Percentiles rank a stretch among this genome's conserved stretches.
phyloP scores from a whole-genome alignment of 2,329 filamentous ascomycete genomes.

The Fusarium transvaalense region DNA sequence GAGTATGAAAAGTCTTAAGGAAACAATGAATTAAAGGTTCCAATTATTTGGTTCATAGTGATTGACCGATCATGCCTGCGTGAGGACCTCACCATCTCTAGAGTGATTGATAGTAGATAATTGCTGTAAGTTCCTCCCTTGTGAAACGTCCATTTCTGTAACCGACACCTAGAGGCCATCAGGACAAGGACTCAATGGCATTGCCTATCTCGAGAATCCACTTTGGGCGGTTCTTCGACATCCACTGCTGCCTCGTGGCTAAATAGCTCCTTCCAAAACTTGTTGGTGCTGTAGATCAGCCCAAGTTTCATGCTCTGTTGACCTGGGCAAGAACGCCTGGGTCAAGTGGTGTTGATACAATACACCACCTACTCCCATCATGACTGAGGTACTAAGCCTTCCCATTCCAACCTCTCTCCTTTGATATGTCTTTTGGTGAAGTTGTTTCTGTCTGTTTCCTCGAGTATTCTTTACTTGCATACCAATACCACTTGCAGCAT shows the following conservation, averaged over 20 bases:
- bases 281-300: background rate
- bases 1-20: slow-evolving; percentile 41
- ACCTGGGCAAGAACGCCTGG: background rate
- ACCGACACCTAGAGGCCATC: background rate
- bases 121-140: background rate
- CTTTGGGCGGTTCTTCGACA: background rate
- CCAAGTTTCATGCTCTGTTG: background rate
- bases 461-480: background rate
- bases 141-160: background rate
- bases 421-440: background rate
- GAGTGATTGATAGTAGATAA: background rate
- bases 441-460: background rate
- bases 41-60: background rate
- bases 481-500: background rate
- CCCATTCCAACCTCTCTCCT: background rate
- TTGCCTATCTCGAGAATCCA: no score
- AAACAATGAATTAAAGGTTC: slow-evolving; percentile 33
- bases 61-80: background rate
- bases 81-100: background rate
- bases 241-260: background rate
- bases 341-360: background rate
- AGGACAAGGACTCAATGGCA: background rate
- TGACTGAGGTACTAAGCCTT: background rate
- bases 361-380: background rate
- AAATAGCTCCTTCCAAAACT: background rate